Conservation (phyloP, 352 stramenopile genomes). For the Phytopythium oedochilum region DNA sequence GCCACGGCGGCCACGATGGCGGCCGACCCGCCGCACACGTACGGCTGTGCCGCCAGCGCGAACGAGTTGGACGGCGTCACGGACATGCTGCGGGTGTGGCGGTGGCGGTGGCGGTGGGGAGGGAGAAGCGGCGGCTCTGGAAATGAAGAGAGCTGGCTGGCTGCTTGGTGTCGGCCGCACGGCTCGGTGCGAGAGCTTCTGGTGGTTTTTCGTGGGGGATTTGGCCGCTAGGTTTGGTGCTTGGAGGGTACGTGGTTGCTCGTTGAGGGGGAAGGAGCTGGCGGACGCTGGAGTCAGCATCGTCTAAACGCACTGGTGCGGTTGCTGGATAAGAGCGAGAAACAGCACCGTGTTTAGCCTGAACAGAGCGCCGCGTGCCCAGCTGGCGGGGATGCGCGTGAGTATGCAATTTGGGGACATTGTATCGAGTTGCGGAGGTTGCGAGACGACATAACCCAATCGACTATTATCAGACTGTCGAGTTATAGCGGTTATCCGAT, state of each 20-base stretch:
- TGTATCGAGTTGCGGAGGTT: not conserved
- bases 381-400: not conserved
- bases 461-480: no score
- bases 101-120: not conserved
- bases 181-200: not conserved
- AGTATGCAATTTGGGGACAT: not conserved
- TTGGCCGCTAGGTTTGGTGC: conserved; percentile 8
- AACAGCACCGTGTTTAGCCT: not conserved
- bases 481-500: no score
- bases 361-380: not conserved
- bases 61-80: conserved; percentile 30
- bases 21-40: conserved; percentile 71
- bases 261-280: not conserved
- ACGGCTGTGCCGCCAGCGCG: conserved; percentile 59
- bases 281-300: not conserved
- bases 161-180: conserved; percentile 1
- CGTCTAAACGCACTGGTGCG: no score
- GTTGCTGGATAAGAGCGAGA: not conserved
- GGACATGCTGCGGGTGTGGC: conserved; percentile 11
- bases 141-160: not conserved
- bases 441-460: no score
- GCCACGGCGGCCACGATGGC: conserved; percentile 71
- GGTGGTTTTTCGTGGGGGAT: not conserved
- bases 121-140: not conserved
- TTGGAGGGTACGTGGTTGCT: conserved; percentile 7